A percentile compares a stretch with the other conserved stretches of the same genome.
These are phyloP conservation scores for Mycena sanguinolenta DNA, from an alignment of 768 basidiomycete species.

Conservation along the genomic window DNA sequence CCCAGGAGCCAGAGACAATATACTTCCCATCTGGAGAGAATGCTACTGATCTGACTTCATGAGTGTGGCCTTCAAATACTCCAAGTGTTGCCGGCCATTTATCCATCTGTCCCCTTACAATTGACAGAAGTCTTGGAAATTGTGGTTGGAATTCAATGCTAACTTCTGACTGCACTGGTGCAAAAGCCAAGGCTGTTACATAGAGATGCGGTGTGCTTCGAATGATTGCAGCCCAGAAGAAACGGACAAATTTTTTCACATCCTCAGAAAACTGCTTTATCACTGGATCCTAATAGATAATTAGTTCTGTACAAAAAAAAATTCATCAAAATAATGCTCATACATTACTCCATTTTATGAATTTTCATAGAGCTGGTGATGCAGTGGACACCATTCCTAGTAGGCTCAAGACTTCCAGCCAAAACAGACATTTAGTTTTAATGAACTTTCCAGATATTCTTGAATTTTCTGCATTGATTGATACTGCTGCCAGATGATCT, in stretches of 20 bases:
- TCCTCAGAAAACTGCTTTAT: neutral
- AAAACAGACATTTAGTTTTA: conserved; percentile 12
- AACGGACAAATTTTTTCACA: conserved; percentile 7
- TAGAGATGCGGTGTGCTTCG: conserved; percentile 27
- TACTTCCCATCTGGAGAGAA: neutral
- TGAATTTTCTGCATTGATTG: conserved; percentile 3
- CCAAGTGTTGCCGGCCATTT: conserved; percentile 11
- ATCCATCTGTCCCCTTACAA: neutral
- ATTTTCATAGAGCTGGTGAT: neutral
- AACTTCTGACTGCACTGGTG: conserved; percentile 17
- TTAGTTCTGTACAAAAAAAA: neutral
- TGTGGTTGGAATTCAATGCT: neutral
- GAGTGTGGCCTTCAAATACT: conserved; percentile 8
- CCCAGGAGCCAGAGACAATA: neutral
- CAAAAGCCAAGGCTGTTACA: conserved; percentile 18
- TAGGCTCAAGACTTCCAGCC: conserved; percentile 24
- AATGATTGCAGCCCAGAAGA: conserved; percentile 14
- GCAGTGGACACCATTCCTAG: conserved; percentile 1
- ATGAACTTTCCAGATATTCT: conserved; percentile 1
- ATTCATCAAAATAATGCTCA: conserved; percentile 1
- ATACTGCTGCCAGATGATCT: conserved; percentile 4
- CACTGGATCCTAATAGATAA: neutral
- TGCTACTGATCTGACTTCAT: neutral
- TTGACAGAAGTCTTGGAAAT: conserved; percentile 8
- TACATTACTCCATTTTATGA: conserved; percentile 18